Percentiles rank a stretch among this genome's conserved stretches.
phyloP scores from a whole-genome alignment of 306 rosid species.

The Ammopiptanthus mongolicus region DNA sequence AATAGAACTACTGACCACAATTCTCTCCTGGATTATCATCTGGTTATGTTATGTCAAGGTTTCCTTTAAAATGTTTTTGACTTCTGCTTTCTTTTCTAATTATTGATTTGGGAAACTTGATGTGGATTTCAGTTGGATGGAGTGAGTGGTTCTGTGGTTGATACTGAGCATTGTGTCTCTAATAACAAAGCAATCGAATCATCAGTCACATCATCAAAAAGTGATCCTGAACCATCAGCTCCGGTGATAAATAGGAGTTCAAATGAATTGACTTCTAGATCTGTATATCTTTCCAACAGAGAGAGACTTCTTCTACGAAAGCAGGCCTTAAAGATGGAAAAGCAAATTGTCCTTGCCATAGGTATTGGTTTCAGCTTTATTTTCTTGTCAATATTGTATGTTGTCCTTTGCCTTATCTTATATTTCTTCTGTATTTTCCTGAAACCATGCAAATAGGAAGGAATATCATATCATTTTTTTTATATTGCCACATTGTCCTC shows the following conservation, averaged over 20 bases:
- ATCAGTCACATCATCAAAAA: conserved; percentile 27
- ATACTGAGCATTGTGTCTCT: conserved; percentile 21
- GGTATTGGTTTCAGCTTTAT: conserved; percentile 45
- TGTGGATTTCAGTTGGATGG: conserved; percentile 51
- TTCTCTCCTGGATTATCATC: conserved; percentile 18
- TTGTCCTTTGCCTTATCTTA: not conserved
- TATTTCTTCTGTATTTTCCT: not conserved
- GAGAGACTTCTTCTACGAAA: conserved; percentile 79
- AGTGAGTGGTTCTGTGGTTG: conserved; percentile 22
- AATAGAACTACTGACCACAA: conserved; percentile 7
- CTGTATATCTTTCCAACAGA: conserved; percentile 59
- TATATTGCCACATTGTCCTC: conserved; percentile 4
- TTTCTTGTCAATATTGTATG: not conserved
- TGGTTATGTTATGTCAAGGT: conserved; percentile 30
- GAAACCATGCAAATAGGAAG: not conserved
- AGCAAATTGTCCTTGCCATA: conserved; percentile 70
- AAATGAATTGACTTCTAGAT: conserved; percentile 31
- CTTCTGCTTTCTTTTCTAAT: conserved; percentile 11
- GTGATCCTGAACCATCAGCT: conserved; percentile 25
- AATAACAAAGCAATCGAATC: conserved; percentile 27
- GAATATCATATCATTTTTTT: not conserved
- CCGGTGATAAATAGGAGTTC: conserved; percentile 25
- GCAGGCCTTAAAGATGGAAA: conserved; percentile 75
- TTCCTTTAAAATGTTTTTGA: conserved; percentile 8
- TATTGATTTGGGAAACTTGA: conserved; percentile 20